These are phyloP conservation scores for Ilex asprella DNA, from an alignment of 257 asterid species.

Conservation along the genomic window DNA sequence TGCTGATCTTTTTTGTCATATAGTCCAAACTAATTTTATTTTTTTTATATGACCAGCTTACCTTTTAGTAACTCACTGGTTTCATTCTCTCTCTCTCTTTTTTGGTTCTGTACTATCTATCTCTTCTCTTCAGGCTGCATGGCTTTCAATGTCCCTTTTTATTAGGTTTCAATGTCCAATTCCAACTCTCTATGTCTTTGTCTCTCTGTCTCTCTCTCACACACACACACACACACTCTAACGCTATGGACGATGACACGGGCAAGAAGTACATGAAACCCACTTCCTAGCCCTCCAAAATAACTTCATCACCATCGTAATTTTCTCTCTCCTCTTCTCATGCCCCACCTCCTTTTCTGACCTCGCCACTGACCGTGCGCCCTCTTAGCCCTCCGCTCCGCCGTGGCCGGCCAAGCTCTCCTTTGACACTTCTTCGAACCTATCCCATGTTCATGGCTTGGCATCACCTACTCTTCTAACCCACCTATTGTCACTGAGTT, in stretches of 20 bases:
- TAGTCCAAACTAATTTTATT: no score
- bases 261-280: background rate
- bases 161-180: no score
- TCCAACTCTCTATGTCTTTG: background rate
- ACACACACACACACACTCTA: background rate
- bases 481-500: background rate
- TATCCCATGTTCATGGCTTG: background rate
- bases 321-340: background rate
- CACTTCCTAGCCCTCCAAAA: background rate
- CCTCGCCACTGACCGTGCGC: conserved; percentile 2
- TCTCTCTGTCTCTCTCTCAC: background rate
- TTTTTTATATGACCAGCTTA: no score
- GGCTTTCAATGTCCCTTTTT: no score
- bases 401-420: background rate
- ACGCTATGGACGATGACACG: background rate
- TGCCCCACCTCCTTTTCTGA: background rate
- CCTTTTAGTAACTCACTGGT: no score
- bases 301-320: background rate
- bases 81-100: no score
- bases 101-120: no score
- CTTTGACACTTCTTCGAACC: background rate
- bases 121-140: no score
- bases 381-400: background rate
- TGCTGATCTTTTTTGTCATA: no score
- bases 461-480: background rate